Conservation (phyloP, 192 early-diverging fungal species). For the Coemansia sp. region DNA sequence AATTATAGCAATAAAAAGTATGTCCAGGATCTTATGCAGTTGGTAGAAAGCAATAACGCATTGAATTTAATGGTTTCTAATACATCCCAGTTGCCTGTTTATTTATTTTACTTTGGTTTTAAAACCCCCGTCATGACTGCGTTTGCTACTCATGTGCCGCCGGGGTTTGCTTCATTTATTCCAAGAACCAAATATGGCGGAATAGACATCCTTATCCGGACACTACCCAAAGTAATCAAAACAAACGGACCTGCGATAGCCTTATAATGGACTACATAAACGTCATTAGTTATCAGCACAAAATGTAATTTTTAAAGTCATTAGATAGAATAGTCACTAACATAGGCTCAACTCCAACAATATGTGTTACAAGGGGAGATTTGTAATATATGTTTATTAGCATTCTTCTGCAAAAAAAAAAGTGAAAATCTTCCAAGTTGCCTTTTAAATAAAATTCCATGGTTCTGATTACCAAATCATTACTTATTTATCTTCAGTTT, state of each 20-base stretch:
- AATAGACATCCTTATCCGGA: constrained; percentile 11
- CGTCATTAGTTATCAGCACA: background rate
- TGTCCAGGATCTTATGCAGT: background rate
- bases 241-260: background rate
- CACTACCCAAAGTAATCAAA: background rate
- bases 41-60: constrained; percentile 3
- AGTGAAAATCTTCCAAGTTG: too few relatives aligned
- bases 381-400: too few relatives aligned
- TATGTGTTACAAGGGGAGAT: too few relatives aligned
- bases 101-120: constrained; percentile 26
- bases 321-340: too few relatives aligned
- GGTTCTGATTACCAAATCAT: too few relatives aligned
- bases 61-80: constrained; percentile 13
- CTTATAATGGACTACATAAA: constrained; percentile 18
- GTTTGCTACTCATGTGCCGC: constrained; percentile 3
- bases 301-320: too few relatives aligned
- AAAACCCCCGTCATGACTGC: constrained; percentile 12
- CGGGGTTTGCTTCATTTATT: constrained; percentile 8
- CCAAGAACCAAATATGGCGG: constrained; percentile 10
- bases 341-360: too few relatives aligned
- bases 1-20: constrained; percentile 1
- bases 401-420: too few relatives aligned
- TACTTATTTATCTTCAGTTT: too few relatives aligned
- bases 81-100: constrained; percentile 14
- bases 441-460: too few relatives aligned